Base-by-base conservation (phyloP, 2,329 filamentous ascomycete species). In the Pyrenophora seminiperda region DNA sequence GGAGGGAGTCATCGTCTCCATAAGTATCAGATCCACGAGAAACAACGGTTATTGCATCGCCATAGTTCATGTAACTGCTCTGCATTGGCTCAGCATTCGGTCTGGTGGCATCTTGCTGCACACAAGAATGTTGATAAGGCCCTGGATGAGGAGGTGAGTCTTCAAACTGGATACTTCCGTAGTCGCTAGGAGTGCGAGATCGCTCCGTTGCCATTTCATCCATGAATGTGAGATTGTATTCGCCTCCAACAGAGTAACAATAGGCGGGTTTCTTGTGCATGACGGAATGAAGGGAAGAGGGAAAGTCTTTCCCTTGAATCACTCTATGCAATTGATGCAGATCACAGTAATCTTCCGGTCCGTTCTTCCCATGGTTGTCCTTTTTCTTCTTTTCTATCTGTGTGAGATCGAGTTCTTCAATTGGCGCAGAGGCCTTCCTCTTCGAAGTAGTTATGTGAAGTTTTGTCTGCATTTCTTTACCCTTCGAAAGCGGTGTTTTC, bases 321-420 rank as follows among this genome's bases (percentile, higher is more conserved):
- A 17, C 61, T 18, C 60, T 60, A 33, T 71, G 65, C 13, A 68
- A 53, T 13, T 63, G 64, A 13, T 69, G 50, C 7, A 71, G 53
- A 5, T 53, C 54, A 1, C 49, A 56, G n/a, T 54, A 62, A 7
- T 67, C 63, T 7, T 29, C 57, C 3, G 62, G 56, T 6, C 57
- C 58, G 14, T 46, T 55, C 9, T 15, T 53, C 11, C 42, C 43
- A 31, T 58, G 55, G 4, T 67, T 48, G 0, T 30, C 36, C 34
- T 62, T 70, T 15, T 40, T 59, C 29, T 60, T 72, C 47, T 68
- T 70, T 14, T 66, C 65, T 37, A 63, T 53, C 18, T 67, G 54
- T 1, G 70, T 73, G 32, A 73, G 38, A 39, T 73, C 70, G 3
- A 73, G 38, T 29, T 65, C 59, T 17, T 72, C 69, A 18, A 73